A percentile compares a stretch with the other conserved stretches of the same genome.
Evolutionary conservation across 2,329 filamentous ascomycete genomes (phyloP).

Genomic region (Sarocladium kiliense): DNA sequence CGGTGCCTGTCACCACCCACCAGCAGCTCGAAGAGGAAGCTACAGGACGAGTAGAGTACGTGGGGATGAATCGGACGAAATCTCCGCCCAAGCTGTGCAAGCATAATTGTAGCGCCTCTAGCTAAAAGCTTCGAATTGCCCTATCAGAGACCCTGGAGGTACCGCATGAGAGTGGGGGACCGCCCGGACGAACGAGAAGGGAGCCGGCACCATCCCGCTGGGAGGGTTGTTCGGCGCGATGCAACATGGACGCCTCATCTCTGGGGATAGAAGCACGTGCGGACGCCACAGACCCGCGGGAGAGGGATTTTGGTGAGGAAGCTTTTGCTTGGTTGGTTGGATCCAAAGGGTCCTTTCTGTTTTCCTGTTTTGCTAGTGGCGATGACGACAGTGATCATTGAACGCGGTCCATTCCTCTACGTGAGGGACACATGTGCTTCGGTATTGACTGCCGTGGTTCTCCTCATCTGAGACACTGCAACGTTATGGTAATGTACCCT

Average conservation of each 20-base stretch:
- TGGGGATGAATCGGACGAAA: background rate
- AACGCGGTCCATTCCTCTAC: background rate
- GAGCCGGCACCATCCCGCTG: conserved; percentile 3
- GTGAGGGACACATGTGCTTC: too few relatives aligned
- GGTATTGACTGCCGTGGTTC: background rate
- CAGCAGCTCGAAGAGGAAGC: background rate
- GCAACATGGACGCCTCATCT: conserved; percentile 10
- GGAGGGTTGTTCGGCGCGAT: background rate
- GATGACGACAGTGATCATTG: background rate
- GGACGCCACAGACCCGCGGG: conserved; percentile 1
- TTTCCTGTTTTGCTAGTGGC: background rate
- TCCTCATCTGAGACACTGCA: background rate
- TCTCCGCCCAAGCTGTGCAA: background rate
- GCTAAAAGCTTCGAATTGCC: conserved; percentile 8
- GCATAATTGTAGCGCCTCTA: background rate
- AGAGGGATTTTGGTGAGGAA: background rate
- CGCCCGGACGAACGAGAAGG: background rate
- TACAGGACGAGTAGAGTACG: background rate
- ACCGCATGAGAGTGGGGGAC: background rate
- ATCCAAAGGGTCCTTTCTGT: background rate
- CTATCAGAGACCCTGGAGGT: background rate
- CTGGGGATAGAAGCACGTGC: conserved; percentile 9
- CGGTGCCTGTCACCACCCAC: background rate
- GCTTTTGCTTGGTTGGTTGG: background rate
- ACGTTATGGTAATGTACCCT: background rate